These are phyloP conservation scores for Diaporthe sp. DNA, from an alignment of 2,329 filamentous ascomycete genomes.

Conservation along the genomic window DNA sequence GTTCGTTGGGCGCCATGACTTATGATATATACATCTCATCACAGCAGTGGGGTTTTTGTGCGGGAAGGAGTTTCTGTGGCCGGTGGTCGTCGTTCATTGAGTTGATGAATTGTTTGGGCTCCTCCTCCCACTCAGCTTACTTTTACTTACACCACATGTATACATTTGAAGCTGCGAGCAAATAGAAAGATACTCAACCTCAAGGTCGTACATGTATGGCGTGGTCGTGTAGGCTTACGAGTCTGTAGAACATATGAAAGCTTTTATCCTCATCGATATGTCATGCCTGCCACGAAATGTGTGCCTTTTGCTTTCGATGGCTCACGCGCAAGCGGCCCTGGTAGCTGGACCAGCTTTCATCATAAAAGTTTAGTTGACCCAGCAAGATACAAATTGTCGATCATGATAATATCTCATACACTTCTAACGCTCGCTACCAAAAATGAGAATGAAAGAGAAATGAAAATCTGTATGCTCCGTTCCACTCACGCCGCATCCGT, in stretches of 20 bases:
- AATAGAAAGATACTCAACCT: conserved; percentile 25
- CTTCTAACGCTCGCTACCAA: conserved; percentile 15
- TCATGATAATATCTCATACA: not conserved
- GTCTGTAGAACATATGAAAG: not conserved
- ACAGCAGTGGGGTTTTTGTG: conserved; percentile 26
- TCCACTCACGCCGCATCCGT: conserved; percentile 49
- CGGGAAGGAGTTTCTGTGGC: conserved; percentile 31
- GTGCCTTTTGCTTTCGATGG: not conserved
- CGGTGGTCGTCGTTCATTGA: conserved; percentile 32
- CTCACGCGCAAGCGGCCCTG: not conserved
- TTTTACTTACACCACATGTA: conserved; percentile 31
- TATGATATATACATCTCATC: conserved; percentile 31
- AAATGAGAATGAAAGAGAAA: not conserved
- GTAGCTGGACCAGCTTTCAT: not conserved
- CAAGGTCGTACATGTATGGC: conserved; percentile 12
- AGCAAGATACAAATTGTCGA: not conserved
- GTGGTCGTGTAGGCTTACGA: not conserved
- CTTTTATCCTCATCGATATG: too few relatives aligned
- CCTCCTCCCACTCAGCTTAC: conserved; percentile 19
- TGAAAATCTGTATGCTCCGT: not conserved
- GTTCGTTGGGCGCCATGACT: conserved; percentile 30
- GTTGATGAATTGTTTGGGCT: conserved; percentile 19
- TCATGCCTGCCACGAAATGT: not conserved
- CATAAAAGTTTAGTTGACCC: not conserved
- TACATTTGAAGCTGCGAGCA: conserved; percentile 26